These are phyloP conservation scores for Candida dubliniensis DNA, from an alignment of 1,139 yeast genomes.

Conservation along the genomic window DNA sequence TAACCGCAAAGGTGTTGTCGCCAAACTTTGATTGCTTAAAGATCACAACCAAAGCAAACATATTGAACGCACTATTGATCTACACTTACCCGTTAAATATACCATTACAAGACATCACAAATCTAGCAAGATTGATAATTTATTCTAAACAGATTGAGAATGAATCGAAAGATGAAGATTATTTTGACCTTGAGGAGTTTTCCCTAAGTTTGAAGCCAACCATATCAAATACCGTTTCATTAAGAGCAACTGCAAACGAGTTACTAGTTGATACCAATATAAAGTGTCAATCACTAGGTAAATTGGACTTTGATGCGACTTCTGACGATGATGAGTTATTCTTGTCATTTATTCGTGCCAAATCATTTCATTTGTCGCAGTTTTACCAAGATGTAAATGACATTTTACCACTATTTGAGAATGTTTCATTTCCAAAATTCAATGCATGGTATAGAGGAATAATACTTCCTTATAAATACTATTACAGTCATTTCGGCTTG, in stretches of 20 bases:
- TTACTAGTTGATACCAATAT: slow-evolving; percentile 14
- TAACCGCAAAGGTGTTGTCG: slow-evolving; percentile 4
- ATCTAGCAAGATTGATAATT: slow-evolving; percentile 13
- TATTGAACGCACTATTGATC: slow-evolving; percentile 16
- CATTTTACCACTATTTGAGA: slow-evolving; percentile 18
- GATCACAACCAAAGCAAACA: slow-evolving; percentile 12
- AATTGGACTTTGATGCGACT: background rate
- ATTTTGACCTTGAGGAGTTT: slow-evolving; percentile 21
- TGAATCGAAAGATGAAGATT: slow-evolving; percentile 16
- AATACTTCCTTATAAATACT: slow-evolving; percentile 32
- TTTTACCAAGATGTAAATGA: slow-evolving; percentile 20
- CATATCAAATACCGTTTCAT: slow-evolving; percentile 11
- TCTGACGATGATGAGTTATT: slow-evolving; percentile 9
- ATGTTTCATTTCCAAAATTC: slow-evolving; percentile 21
- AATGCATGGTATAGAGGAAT: slow-evolving; percentile 30
- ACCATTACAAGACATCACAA: slow-evolving; percentile 8
- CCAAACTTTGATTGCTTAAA: slow-evolving; percentile 3
- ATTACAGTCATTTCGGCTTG: slow-evolving; percentile 28
- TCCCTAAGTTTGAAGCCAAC: slow-evolving; percentile 15
- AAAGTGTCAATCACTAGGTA: slow-evolving; percentile 7
- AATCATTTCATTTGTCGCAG: slow-evolving; percentile 21
- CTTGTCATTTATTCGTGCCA: slow-evolving; percentile 26
- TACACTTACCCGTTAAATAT: slow-evolving; percentile 17
- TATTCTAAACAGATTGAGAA: slow-evolving; percentile 3
- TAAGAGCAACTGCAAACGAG: slow-evolving; percentile 19